A percentile compares a stretch with the other conserved stretches of the same genome.
Evolutionary conservation across 2,329 filamentous ascomycete genomes (phyloP).

Genomic region (Sporothrix inflata): DNA sequence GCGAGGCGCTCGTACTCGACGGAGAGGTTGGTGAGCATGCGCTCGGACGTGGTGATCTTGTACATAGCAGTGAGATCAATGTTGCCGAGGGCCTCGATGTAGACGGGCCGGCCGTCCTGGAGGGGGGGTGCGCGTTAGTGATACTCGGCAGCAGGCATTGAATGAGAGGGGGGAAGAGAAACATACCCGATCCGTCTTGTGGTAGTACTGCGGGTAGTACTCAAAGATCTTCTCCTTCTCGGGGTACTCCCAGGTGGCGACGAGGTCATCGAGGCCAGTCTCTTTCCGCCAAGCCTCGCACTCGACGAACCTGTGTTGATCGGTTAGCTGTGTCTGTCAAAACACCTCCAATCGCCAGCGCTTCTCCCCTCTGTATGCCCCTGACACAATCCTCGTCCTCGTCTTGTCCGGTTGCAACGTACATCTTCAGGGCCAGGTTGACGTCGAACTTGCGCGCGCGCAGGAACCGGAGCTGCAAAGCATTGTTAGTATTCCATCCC

Average conservation of each 20-base stretch:
- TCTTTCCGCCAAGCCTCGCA: constrained; percentile 90
- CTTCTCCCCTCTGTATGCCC: not conserved
- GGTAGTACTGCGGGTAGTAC: constrained; percentile 98
- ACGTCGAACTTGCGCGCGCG: constrained; percentile 96
- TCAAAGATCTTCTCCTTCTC: constrained; percentile 83
- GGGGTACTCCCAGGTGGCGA: constrained; percentile 80
- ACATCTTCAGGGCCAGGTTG: constrained; percentile 84
- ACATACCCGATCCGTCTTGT: constrained; percentile 84
- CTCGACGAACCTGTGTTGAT: constrained; percentile 76
- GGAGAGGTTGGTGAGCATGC: constrained; percentile 95
- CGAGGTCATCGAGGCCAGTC: constrained; percentile 79
- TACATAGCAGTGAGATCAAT: constrained; percentile 89
- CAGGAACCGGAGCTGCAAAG: constrained; percentile 75
- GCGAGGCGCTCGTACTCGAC: constrained; percentile 97
- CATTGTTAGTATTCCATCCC: not conserved
- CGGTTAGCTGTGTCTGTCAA: constrained; percentile 7
- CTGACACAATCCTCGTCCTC: not conserved
- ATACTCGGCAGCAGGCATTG: not conserved
- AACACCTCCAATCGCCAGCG: not conserved
- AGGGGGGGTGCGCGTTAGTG: not conserved
- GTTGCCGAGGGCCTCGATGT: constrained; percentile 94
- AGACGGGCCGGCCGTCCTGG: constrained; percentile 92
- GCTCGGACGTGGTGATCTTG: constrained; percentile 88
- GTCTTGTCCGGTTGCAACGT: constrained; percentile 43
- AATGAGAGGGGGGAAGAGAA: not conserved